phyloP scores from a whole-genome alignment of 2,329 filamentous ascomycete genomes.

The Fusarium xyrophilum region DNA sequence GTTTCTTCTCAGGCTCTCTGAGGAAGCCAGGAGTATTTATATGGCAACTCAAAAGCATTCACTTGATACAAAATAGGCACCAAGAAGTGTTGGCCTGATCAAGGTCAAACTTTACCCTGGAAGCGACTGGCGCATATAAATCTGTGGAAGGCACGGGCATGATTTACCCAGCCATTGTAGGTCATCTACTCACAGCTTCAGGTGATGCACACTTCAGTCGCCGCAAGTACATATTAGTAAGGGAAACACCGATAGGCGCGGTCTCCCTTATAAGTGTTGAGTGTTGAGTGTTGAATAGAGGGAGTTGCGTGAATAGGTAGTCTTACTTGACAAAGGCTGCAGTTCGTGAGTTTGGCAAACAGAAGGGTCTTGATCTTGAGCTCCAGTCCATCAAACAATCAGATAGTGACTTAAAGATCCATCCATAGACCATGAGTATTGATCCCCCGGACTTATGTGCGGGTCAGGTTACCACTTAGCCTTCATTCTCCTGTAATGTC shows the following conservation, averaged over 20 bases:
- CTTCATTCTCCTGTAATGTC: neutral
- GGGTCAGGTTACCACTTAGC: neutral
- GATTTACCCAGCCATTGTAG: neutral
- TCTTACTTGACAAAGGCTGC: neutral
- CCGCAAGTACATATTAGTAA: neutral
- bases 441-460: too few species aligned
- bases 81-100: neutral
- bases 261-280: neutral
- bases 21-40: neutral
- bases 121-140: too few species aligned
- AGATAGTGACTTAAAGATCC: neutral
- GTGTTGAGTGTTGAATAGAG: too few species aligned
- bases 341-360: neutral
- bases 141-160: too few species aligned
- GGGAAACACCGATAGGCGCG: neutral
- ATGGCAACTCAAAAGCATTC: neutral
- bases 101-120: neutral
- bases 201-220: neutral
- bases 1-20: neutral
- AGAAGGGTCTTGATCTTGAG: neutral
- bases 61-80: neutral
- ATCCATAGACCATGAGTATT: rapidly evolving
- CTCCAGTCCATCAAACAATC: neutral
- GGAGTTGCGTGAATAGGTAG: neutral
- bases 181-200: neutral